Evolutionary conservation across 176 grass and related monocot species (phyloP).

Genomic region (Zizania latifolia): DNA sequence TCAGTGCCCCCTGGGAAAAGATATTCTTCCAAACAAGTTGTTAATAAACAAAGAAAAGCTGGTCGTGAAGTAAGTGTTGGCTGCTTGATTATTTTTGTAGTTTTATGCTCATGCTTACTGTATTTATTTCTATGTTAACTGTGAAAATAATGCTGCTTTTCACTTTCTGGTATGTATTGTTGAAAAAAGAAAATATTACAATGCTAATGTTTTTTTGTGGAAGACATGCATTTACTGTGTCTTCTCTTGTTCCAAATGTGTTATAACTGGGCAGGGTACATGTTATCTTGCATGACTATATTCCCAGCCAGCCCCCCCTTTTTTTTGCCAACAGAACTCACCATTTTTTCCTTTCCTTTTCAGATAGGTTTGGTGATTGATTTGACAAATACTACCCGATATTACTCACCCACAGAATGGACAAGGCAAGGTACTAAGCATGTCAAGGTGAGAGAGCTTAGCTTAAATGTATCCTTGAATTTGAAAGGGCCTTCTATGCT

Average conservation of each 20-base stretch:
- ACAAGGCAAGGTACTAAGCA: constrained; percentile 87
- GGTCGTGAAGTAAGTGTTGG: constrained; percentile 69
- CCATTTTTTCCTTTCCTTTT: constrained; percentile 10
- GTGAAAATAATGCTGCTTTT: background rate
- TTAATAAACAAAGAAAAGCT: constrained; percentile 86
- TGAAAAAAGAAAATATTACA: background rate
- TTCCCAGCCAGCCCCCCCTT: background rate
- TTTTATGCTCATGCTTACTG: background rate
- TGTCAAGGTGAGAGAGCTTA: constrained; percentile 69
- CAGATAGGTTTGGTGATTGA: constrained; percentile 97
- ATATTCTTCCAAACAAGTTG: constrained; percentile 94
- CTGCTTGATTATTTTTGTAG: constrained; percentile 7
- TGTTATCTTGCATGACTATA: background rate
- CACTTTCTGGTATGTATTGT: background rate
- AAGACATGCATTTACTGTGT: background rate
- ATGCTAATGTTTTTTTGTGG: background rate
- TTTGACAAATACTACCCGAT: constrained; percentile 92
- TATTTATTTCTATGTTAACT: background rate
- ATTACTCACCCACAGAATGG: constrained; percentile 77
- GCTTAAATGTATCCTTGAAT: constrained; percentile 8
- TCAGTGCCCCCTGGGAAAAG: constrained; percentile 77
- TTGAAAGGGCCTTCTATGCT: background rate
- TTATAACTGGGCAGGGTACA: background rate
- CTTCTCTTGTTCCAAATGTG: background rate
- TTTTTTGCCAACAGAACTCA: background rate